Base-by-base conservation (phyloP, 139 green algal species). In the Coccomyxa sp. region DNA sequence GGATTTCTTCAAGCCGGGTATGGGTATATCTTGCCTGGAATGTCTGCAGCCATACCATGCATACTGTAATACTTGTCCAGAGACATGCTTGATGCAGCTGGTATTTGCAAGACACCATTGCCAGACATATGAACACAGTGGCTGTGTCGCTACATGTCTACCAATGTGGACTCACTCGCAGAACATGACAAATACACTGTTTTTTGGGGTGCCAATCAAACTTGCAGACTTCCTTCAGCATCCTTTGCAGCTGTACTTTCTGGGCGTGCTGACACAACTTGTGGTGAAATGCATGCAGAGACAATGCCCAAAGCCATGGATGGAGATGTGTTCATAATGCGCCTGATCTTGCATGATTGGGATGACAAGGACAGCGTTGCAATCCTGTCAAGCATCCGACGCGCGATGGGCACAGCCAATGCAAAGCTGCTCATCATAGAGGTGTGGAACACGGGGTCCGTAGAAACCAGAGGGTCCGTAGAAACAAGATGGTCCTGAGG, bases 281-380 rank as follows among this genome's bases (percentile, higher is more conserved):
- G 77, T 21, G 14, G 51, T 68, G 18, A 18, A n/a, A n/a, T 25
- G 13, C 63, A 17, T 79, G 80, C 80, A 83, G 80, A 68, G 18
- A 68, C 67, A 15, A 51, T 83, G 14, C 80, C 80, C 10, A 30
- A 21, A 51, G 80, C n/a, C 23, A 13, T n/a, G 13, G 58, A 81
- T 57, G 76, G 60, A 18, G 82, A 85, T 28, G 30, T 67, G 10
- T 81, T 68, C 45, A 25, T 81, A 12, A 68, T 85, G 59, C 59
- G 82, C 45, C n/a, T 78, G 12, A 76, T 85, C 27, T 28, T 85
- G 76, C 76, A 81, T 27, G 82, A 85, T 75, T 85, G 82, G 82
- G 25, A 79, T 12, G 76, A 85, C 31, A 60, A 38, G 18, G 13
- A 77, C 12, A 58, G 76, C 9, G 0, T 79, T 17, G 25, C 12